Evolutionary conservation across 148 eudicot species (phyloP).

Genomic region (Polygonum maritimum): DNA sequence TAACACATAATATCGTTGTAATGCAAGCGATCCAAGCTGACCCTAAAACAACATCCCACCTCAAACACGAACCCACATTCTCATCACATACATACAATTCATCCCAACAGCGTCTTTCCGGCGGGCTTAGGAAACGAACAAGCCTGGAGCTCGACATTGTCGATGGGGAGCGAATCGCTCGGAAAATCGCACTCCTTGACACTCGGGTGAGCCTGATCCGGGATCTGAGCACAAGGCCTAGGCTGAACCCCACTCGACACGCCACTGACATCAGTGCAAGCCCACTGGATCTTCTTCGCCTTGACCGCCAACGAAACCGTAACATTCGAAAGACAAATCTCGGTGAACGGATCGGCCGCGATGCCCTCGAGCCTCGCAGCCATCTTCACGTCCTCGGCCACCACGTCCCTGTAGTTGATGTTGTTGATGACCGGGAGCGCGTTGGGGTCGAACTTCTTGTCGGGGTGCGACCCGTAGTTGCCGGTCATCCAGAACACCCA

Average conservation of each 20-base stretch:
- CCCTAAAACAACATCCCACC: neutral
- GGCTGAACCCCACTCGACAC: slow-evolving; percentile 64
- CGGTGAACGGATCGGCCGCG: slow-evolving; percentile 66
- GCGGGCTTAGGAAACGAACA: slow-evolving; percentile 26
- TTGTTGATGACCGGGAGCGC: slow-evolving; percentile 64
- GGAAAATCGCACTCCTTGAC: slow-evolving; percentile 47
- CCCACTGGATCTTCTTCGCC: slow-evolving; percentile 69
- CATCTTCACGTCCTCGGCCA: slow-evolving; percentile 72
- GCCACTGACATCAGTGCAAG: slow-evolving; percentile 63
- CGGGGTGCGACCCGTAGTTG: slow-evolving; percentile 80
- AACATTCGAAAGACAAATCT: slow-evolving; percentile 80
- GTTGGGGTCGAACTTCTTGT: slow-evolving; percentile 58
- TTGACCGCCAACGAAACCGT: slow-evolving; percentile 48
- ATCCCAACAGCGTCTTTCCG: neutral
- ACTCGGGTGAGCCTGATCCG: slow-evolving; percentile 33
- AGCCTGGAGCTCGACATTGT: slow-evolving; percentile 38
- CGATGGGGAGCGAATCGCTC: slow-evolving; percentile 47
- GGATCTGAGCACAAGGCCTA: slow-evolving; percentile 48
- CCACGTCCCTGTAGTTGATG: slow-evolving; percentile 70
- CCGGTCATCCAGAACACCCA: slow-evolving; percentile 96
- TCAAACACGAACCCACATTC: neutral
- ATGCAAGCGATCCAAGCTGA: no score
- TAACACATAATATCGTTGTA: neutral
- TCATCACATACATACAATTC: neutral
- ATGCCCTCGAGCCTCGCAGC: slow-evolving; percentile 75